Evolutionary conservation across 192 early-diverging fungal genomes (phyloP).

Genomic region (Chytriomyces sp.): DNA sequence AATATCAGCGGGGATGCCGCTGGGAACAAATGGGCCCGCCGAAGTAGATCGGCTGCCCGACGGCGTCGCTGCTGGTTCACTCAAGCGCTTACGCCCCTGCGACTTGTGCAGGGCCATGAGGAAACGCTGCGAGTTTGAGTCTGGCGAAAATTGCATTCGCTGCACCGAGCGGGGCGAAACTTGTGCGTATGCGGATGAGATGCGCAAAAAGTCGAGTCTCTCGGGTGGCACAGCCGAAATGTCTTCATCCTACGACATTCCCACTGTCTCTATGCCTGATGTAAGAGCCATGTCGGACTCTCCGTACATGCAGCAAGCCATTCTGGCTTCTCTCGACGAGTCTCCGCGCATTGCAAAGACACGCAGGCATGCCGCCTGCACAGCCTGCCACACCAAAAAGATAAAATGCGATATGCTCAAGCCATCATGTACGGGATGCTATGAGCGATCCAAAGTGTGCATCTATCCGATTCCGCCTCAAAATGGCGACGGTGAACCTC

Average conservation of each 20-base stretch:
- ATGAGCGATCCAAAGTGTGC: background rate
- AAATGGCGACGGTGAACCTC: background rate
- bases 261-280: background rate
- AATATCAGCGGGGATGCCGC: background rate
- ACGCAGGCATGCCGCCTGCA: constrained; percentile 1
- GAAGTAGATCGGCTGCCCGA: background rate
- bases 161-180: background rate
- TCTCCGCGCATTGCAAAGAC: background rate
- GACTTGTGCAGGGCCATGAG: background rate
- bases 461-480: background rate
- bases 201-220: background rate
- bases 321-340: background rate
- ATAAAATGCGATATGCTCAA: constrained; percentile 4
- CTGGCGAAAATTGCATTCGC: background rate
- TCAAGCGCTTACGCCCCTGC: background rate
- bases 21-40: too few species aligned
- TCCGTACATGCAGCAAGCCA: background rate
- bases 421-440: constrained; percentile 1
- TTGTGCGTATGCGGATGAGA: background rate
- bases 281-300: background rate
- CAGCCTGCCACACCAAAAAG: constrained; percentile 18
- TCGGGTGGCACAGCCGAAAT: background rate
- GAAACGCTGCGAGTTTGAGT: background rate
- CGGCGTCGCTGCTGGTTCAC: background rate
- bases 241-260: background rate